Conservation (phyloP, 148 eudicot genomes). For the Chenopodium album region DNA sequence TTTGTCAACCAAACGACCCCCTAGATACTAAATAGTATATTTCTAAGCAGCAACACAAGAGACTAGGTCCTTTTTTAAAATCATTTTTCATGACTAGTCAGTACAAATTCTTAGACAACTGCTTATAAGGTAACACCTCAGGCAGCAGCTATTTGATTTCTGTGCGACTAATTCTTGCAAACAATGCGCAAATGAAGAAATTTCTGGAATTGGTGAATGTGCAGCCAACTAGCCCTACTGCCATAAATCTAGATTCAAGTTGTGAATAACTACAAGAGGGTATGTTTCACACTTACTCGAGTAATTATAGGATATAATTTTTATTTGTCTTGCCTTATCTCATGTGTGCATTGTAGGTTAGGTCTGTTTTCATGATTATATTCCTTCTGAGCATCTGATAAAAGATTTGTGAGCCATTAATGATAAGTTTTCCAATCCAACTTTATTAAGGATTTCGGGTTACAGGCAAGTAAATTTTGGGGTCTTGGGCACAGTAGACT, state of each 20-base stretch:
- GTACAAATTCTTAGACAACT: neutral
- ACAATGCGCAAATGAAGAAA: neutral
- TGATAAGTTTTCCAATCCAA: neutral
- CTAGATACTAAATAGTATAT: too few relatives aligned
- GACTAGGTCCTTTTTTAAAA: neutral
- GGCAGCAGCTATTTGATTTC: neutral
- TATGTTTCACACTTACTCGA: neutral
- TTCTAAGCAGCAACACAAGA: neutral
- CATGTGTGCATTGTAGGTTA: too few relatives aligned
- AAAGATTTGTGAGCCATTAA: too few relatives aligned
- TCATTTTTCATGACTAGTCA: too few relatives aligned
- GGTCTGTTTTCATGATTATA: too few relatives aligned
- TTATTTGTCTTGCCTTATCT: too few relatives aligned
- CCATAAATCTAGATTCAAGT: neutral
- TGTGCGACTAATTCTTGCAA: neutral
- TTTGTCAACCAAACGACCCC: too few relatives aligned
- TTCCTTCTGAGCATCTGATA: too few relatives aligned
- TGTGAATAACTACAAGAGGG: neutral
- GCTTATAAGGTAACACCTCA: neutral
- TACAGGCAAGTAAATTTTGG: neutral
- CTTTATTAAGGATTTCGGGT: neutral
- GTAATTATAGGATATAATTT: too few relatives aligned
- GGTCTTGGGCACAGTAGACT: neutral
- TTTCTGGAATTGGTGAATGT: too few relatives aligned
- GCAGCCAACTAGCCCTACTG: neutral